Evolutionary conservation across 495 filamentous ascomycete species (phyloP).

Genomic region (Hyaloscypha finlandica): DNA sequence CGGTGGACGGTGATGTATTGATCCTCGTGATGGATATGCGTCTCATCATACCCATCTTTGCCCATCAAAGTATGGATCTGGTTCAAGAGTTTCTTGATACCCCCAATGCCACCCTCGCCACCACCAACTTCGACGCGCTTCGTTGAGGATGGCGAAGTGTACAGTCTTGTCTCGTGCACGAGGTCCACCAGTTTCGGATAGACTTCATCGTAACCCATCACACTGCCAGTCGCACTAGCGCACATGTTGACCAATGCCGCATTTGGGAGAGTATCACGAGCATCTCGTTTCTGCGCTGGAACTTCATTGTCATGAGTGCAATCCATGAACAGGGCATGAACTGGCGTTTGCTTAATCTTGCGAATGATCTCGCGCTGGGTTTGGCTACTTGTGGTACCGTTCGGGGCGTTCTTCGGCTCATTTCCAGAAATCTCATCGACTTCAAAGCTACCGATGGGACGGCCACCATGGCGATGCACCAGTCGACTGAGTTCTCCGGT

Average conservation of each 20-base stretch:
- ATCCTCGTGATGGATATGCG: constrained; percentile 92
- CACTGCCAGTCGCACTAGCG: constrained; percentile 87
- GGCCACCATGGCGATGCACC: constrained; percentile 91
- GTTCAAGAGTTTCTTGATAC: constrained; percentile 88
- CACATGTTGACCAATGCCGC: constrained; percentile 96
- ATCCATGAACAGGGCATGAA: constrained; percentile 97
- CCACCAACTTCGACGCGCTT: constrained; percentile 58
- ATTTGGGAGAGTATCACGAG: constrained; percentile 92
- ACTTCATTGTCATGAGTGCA: constrained; percentile 99
- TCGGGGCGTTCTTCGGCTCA: constrained; percentile 38
- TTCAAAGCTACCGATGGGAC: constrained; percentile 95
- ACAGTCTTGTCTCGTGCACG: constrained; percentile 81
- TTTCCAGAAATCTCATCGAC: constrained; percentile 59
- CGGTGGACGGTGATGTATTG: constrained; percentile 96
- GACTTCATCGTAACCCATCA: constrained; percentile 98
- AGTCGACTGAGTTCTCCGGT: constrained; percentile 87
- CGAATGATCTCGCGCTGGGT: constrained; percentile 51
- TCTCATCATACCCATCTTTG: constrained; percentile 89
- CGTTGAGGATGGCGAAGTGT: constrained; percentile 71
- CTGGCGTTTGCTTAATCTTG: constrained; percentile 74
- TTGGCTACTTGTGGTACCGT: constrained; percentile 17
- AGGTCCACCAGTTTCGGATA: constrained; percentile 91
- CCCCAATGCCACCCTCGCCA: constrained; percentile 79
- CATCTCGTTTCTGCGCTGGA: constrained; percentile 93
- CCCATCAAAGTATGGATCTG: constrained; percentile 93